Evolutionary conservation across 2,329 filamentous ascomycete species (phyloP), one percentile per base, ranked within the genome.

Genomic region (Paracoccidioides brasiliensis): DNA sequence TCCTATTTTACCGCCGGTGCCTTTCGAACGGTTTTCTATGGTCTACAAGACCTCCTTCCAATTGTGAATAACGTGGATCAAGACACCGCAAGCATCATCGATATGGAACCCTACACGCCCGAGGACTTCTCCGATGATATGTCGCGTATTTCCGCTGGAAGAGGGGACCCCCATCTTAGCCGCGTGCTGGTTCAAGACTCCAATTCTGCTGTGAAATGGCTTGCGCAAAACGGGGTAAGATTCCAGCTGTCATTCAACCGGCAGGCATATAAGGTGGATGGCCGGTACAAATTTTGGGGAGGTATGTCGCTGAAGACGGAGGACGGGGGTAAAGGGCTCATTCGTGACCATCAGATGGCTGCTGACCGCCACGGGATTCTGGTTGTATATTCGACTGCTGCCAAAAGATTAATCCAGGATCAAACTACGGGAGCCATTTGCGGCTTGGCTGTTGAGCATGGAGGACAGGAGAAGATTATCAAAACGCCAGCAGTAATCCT

Each of bases 1-100:
- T 75, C 76, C 0, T 84, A 78, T 63, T 85, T 84, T 69, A 85
- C 82, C 0, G 82, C 83, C 0, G 83, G 81, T 1, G 82, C 81
- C 1, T 83, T 78, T 63, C 77, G 84, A 5, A 80, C 76, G 1
- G 75, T 71, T 1, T 80, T 84, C 62, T 55, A 63, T 5, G 83
- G 83, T 0, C 69, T 83, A 0, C 9, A 63, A 0, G 82, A 85
- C 61, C 61, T 86, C 0, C 67, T 84, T 0, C 80, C 81, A 0
- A 63, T 85, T 3, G 80, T 86, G 50, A 80, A 80, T 63, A 85
- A 85, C 58, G 76, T 81, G 1, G 65, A 74, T 28, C 51, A 65
- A 0, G 72, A 74, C 0, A 70, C 73, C 35, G 73, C 76, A 0
- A 60, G 68, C 3, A 74, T 69, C 38, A 81, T 85, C 37, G 82